Percentiles rank a stretch among this genome's conserved stretches.
These are phyloP conservation scores for Chlorencoelia australis DNA, from an alignment of 2,329 filamentous ascomycete species.

Conservation along the genomic window DNA sequence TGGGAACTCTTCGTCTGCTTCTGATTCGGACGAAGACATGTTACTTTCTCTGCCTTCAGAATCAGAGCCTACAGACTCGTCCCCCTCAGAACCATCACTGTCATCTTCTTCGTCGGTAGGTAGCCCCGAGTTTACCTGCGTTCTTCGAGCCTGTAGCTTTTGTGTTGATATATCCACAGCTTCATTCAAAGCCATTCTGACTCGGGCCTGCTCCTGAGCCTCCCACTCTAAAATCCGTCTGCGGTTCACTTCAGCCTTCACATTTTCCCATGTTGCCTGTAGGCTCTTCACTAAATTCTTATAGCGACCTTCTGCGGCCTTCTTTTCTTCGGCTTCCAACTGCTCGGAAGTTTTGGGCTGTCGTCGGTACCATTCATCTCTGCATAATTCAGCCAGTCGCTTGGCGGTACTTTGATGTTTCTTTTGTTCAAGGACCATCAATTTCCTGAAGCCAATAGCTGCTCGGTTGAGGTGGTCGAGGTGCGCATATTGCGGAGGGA, in stretches of 20 bases:
- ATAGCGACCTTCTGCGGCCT: conserved; percentile 58
- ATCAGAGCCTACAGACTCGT: conserved; percentile 27
- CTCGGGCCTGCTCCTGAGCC: conserved; percentile 51
- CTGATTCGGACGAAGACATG: conserved; percentile 55
- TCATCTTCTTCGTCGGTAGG: conserved; percentile 32
- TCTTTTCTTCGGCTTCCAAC: conserved; percentile 66
- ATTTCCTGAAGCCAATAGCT: conserved; percentile 66
- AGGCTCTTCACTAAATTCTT: conserved; percentile 55
- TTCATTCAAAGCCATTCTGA: conserved; percentile 61
- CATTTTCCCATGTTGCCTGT: conserved; percentile 53
- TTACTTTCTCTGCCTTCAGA: conserved; percentile 39
- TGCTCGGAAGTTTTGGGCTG: conserved; percentile 73
- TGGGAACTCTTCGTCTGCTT: conserved; percentile 39
- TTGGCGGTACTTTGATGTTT: conserved; percentile 71
- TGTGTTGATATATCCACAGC: conserved; percentile 63
- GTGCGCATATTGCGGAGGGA: conserved; percentile 78
- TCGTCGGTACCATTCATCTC: conserved; percentile 62
- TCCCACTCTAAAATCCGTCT: conserved; percentile 52
- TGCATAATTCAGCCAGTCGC: conserved; percentile 65
- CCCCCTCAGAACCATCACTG: conserved; percentile 22
- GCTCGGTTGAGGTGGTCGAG: conserved; percentile 77
- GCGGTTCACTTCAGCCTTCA: conserved; percentile 50
- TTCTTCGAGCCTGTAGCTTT: conserved; percentile 52
- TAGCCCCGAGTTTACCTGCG: conserved; percentile 41
- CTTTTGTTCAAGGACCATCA: conserved; percentile 70